These are phyloP conservation scores for Podospora pseudopauciseta DNA, from an alignment of 495 filamentous ascomycete species.

Conservation along the genomic window DNA sequence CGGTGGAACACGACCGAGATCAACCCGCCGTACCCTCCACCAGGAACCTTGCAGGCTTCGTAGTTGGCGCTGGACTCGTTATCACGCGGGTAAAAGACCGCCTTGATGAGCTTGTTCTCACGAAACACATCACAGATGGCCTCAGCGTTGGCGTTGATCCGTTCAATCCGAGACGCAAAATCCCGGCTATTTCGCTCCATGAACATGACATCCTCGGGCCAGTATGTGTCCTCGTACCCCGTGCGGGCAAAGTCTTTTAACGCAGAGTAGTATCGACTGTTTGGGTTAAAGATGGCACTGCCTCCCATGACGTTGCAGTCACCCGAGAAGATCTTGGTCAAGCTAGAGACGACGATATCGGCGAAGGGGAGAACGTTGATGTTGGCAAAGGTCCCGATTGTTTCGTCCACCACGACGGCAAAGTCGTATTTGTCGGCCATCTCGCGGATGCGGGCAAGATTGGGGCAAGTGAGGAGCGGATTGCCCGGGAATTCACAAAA, in stretches of 20 bases:
- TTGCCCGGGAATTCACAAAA: constrained; percentile 97
- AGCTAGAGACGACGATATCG: constrained; percentile 86
- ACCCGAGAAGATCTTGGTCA: constrained; percentile 96
- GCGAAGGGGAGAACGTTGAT: constrained; percentile 85
- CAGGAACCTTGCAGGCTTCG: constrained; percentile 68
- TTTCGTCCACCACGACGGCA: constrained; percentile 90
- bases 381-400: constrained; percentile 93
- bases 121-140: constrained; percentile 67
- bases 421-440: constrained; percentile 86
- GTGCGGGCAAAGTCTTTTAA: constrained; percentile 59
- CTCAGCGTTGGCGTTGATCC: constrained; percentile 85
- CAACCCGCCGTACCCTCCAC: constrained; percentile 86
- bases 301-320: constrained; percentile 99
- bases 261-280: constrained; percentile 61
- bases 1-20: constrained; percentile 76
- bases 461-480: constrained; percentile 78
- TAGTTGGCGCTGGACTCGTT: constrained; percentile 66
- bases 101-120: constrained; percentile 59
- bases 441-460: constrained; percentile 71
- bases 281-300: constrained; percentile 80
- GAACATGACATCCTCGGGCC: constrained; percentile 90
- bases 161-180: constrained; percentile 76
- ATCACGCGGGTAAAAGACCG: constrained; percentile 83
- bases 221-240: constrained; percentile 85
- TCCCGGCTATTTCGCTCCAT: constrained; percentile 95